Percentiles rank a stretch among this genome's conserved stretches.
Conservation (phyloP, 2,329 filamentous ascomycete species). For the Trichoderma simmonsii region DNA sequence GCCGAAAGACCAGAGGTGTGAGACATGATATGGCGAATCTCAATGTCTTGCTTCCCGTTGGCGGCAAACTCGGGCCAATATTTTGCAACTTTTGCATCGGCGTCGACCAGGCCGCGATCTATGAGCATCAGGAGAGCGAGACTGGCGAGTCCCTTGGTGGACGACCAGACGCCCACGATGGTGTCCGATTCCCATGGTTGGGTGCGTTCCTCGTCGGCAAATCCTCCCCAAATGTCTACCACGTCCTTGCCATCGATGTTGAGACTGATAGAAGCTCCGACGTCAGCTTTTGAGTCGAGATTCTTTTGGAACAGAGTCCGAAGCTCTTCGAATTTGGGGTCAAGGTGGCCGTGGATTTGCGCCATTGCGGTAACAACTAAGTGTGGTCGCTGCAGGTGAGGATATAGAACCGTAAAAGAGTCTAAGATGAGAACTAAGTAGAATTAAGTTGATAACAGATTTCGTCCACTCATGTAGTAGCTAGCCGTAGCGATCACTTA, state of each 20-base stretch:
- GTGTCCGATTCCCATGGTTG: constrained; percentile 40
- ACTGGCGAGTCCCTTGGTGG: constrained; percentile 37
- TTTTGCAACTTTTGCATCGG: constrained; percentile 36
- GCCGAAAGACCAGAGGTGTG: constrained; percentile 38
- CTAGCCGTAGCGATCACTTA: neutral
- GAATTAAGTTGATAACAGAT: neutral
- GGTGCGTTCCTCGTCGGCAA: constrained; percentile 30
- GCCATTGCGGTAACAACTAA: neutral
- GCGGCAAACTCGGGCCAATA: constrained; percentile 47
- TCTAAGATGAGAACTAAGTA: neutral
- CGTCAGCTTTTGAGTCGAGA: constrained; percentile 38
- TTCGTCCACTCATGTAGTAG: neutral
- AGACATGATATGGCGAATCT: constrained; percentile 39
- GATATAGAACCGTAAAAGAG: neutral
- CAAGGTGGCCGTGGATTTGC: neutral
- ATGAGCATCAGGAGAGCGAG: constrained; percentile 39
- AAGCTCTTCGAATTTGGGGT: constrained; percentile 7
- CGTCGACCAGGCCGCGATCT: constrained; percentile 37
- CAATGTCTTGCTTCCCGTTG: constrained; percentile 40
- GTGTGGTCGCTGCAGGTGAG: neutral
- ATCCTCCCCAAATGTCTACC: constrained; percentile 45
- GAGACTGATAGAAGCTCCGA: constrained; percentile 44
- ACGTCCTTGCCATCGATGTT: constrained; percentile 40
- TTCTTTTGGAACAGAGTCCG: constrained; percentile 31
- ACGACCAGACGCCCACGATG: constrained; percentile 40